Evolutionary conservation across 1,284 basidiomycete genomes (phyloP).

Genomic region (Wolfiporia cocos): DNA sequence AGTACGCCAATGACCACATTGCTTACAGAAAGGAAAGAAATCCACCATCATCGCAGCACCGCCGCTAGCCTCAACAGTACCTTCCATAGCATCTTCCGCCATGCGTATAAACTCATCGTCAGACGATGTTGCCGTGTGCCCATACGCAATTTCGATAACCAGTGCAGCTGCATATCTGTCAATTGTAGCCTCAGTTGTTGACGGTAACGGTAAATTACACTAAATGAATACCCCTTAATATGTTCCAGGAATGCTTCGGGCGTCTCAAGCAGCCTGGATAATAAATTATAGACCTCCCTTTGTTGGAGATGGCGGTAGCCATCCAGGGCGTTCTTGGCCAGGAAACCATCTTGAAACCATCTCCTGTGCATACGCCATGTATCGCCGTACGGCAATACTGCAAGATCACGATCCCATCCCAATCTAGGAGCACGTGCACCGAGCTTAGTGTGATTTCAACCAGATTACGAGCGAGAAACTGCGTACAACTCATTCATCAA

Average conservation of each 20-base stretch:
- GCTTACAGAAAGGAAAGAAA: conserved; percentile 17
- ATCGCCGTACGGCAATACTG: conserved; percentile 12
- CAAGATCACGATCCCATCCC: conserved; percentile 17
- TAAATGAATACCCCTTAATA: conserved; percentile 20
- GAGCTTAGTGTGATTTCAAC: too few relatives aligned
- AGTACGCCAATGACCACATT: neutral
- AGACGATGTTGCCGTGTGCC: conserved; percentile 9
- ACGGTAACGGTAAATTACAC: neutral
- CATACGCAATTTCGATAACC: conserved; percentile 19
- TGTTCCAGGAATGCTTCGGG: conserved; percentile 18
- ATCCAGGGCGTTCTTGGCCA: neutral
- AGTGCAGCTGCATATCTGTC: conserved; percentile 16
- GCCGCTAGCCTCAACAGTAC: conserved; percentile 11
- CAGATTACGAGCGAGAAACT: neutral
- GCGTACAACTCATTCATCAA: conserved; percentile 12
- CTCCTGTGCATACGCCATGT: neutral
- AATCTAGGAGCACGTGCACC: neutral
- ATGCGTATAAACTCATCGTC: conserved; percentile 14
- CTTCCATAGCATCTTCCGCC: conserved; percentile 12
- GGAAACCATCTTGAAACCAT: neutral
- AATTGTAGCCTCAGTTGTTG: neutral
- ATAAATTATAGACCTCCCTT: conserved; percentile 4
- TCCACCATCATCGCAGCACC: conserved; percentile 18
- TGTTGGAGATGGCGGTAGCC: neutral
- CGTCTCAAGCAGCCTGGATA: conserved; percentile 16